These are phyloP conservation scores for Penicillium sp. DNA, from an alignment of 2,329 filamentous ascomycete species.

Conservation along the genomic window DNA sequence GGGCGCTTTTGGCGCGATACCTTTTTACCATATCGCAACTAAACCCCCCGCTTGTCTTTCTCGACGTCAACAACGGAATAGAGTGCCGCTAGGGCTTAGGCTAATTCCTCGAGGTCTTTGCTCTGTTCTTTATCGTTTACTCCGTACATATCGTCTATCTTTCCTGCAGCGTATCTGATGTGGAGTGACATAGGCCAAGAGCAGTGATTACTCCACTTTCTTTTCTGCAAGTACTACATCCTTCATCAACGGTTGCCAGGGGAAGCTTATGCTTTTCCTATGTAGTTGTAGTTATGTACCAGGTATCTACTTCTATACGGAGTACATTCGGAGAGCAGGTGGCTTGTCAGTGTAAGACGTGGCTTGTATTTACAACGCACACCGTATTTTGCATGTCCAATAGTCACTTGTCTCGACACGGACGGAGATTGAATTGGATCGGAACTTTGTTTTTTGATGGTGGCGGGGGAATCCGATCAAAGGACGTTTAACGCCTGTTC, in stretches of 20 bases:
- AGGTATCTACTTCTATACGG: too few relatives aligned
- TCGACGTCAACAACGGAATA: not conserved
- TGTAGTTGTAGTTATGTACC: too few relatives aligned
- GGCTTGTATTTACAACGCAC: conserved; percentile 14
- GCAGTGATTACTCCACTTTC: conserved; percentile 19
- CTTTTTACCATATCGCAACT: not conserved
- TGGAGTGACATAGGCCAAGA: conserved; percentile 29
- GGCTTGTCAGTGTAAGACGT: too few relatives aligned
- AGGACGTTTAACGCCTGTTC: conserved; percentile 1
- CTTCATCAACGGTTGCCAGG: conserved; percentile 10
- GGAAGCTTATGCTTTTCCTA: too few relatives aligned
- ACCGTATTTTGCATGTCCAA: conserved; percentile 18
- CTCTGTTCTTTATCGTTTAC: not conserved
- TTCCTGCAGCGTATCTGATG: not conserved
- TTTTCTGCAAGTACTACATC: conserved; percentile 26
- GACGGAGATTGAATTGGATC: not conserved
- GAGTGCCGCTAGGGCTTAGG: not conserved
- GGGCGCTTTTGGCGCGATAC: conserved; percentile 6
- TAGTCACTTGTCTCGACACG: conserved; percentile 2
- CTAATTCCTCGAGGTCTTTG: not conserved
- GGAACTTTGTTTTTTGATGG: conserved; percentile 12
- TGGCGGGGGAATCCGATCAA: conserved; percentile 11
- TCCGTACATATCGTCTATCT: not conserved
- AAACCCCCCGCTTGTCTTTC: too few relatives aligned
- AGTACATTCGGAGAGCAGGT: not conserved